Base-by-base conservation (phyloP, 768 basidiomycete genomes). In the Asterophora lycoperdoides region DNA sequence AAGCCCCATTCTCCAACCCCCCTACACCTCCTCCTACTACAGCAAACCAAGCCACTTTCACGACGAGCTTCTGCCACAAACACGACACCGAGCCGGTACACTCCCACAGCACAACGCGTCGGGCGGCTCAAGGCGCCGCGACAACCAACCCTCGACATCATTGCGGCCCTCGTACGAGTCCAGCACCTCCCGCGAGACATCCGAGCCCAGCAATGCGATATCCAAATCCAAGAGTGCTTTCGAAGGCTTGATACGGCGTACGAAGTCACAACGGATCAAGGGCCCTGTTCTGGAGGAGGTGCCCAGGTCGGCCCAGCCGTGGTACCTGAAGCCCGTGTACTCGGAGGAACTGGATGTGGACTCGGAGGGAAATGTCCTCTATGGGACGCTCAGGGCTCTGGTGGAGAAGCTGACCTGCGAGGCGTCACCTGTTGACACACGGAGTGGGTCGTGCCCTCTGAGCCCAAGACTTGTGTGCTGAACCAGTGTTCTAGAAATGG, bases 331-430 rank as follows among this genome's bases (percentile, higher is more conserved):
- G 18, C 76, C 81, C 5, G 69, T 71, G 44, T 78, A 81, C 60
- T 69, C 75, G 4, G 77, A 83, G 41, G 79, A 89, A 54, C 72
- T 93, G 32, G 75, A 80, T 19, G 60, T 83, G 32, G 82, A 84
- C 46, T 67, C 71, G 30, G 84, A 87, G 45, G 86, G 89, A 1
- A 66, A 72, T 30, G 76, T 92, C 44, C 77, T 77, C 47, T 78
- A 77, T 15, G 93, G 86, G 3, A 86, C 87, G 0, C 62, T 92
- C 18, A 68, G 71, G 5, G 90, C 86, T 5, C 69, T 93, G 28
- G 78, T 92, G 10, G 87, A 87, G 62, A 74, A 78, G 38, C 65
- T 93, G 36, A 82, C 84, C 1, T 71, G 75, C 13, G 69, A 71
- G 51, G 55, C 59, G 18, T 56, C 57, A 17, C 60, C 60, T 18